phyloP scores from a whole-genome alignment of 495 filamentous ascomycete genomes.

The Corynascus novoguineensis region DNA sequence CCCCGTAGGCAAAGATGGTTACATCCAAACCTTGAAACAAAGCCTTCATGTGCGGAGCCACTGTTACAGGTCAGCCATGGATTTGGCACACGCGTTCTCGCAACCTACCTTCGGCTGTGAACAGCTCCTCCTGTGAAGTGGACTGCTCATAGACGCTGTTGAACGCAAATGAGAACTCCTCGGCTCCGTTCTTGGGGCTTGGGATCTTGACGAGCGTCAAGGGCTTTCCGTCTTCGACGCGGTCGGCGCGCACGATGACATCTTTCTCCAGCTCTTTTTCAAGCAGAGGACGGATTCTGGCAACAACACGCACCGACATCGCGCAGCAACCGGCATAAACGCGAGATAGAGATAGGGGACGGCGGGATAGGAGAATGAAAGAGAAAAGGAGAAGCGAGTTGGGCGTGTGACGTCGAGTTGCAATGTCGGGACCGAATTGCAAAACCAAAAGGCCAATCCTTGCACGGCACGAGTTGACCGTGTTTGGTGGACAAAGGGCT shows the following conservation, averaged over 20 bases:
- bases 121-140: slow-evolving; percentile 77
- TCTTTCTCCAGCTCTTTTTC: slow-evolving; percentile 77
- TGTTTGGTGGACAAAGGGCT: neutral
- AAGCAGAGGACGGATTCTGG: slow-evolving; percentile 80
- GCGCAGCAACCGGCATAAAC: slow-evolving; percentile 5
- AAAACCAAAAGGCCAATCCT: slow-evolving; percentile 1
- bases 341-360: neutral
- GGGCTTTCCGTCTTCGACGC: slow-evolving; percentile 50
- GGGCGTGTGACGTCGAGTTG: neutral
- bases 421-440: slow-evolving; percentile 3
- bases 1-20: slow-evolving; percentile 92
- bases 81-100: neutral
- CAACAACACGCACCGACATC: slow-evolving; percentile 79
- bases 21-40: slow-evolving; percentile 92
- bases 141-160: slow-evolving; percentile 82
- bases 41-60: slow-evolving; percentile 66
- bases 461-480: neutral
- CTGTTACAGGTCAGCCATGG: slow-evolving; percentile 29
- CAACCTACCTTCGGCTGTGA: slow-evolving; percentile 76
- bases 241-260: slow-evolving; percentile 66
- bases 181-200: slow-evolving; percentile 85
- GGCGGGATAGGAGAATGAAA: neutral
- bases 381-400: neutral
- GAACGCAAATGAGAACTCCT: slow-evolving; percentile 92
- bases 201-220: slow-evolving; percentile 78